Base-by-base conservation (phyloP, 768 basidiomycete species). In the Polyporus arcularius region DNA sequence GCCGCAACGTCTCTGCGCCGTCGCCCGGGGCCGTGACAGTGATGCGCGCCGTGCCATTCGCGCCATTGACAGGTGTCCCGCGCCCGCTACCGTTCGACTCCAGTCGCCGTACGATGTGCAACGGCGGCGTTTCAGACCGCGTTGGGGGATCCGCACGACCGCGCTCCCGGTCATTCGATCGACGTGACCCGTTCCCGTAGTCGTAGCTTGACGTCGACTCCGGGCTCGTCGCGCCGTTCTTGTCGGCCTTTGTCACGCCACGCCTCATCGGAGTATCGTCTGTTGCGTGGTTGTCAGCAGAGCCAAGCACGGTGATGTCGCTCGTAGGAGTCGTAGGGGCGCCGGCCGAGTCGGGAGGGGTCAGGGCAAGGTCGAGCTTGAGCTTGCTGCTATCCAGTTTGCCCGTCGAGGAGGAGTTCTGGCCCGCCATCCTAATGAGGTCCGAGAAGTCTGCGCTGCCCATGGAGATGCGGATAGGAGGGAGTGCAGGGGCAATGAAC, bases 401-500 rank as follows among this genome's bases (percentile, higher is more conserved):
- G 10, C 79, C 77, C 28, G 78, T 69, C 18, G 32, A 3, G 18
- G 32, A 15, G 38, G 32, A 15, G 38, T 41, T 48, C 26, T 82
- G 82, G 40, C 81, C 83, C 6, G 86, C 83, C 35, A 84, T 82
- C 65, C 74, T 84, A 53, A 91, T 80, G 16, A 91, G 73, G 60
- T 90, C 89, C 0, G 87, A 85, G 68, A 98, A 95, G 71, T 96
- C 94, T 0, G 85, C 78, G 48, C 86, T 83, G 60, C 85, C 89
- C 76, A 96, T 82, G 15, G 94, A 96, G 72, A 96, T 89, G n/a
- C 92, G 86, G 68, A 96, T 94, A 0, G 92, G 92, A 3, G 94
- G 94, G 31, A 95, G 78, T 3, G 92, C 90, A 41, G 94, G 94
- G 0, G 92, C 90, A 51, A 93, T 91, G 71, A 89, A 90, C 18